Evolutionary conservation across 1,139 yeast species (phyloP).

Genomic region (Debaryomyces subglobosus): DNA sequence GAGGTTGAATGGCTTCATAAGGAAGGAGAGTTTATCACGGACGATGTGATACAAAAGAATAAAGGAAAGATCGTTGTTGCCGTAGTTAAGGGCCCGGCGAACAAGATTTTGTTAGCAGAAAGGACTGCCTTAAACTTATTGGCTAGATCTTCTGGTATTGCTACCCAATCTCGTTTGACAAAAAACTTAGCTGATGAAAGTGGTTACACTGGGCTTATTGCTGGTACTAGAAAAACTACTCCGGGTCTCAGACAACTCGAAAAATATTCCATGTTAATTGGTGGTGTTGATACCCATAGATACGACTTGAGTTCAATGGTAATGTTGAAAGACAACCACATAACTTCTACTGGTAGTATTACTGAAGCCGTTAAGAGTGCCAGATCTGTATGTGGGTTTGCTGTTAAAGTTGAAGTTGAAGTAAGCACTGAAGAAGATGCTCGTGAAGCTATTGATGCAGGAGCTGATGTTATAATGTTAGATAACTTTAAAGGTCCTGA

Average conservation of each 20-base stretch:
- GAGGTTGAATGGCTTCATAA: conserved; percentile 68
- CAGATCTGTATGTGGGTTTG: conserved; percentile 81
- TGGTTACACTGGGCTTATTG: conserved; percentile 85
- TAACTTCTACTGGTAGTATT: conserved; percentile 90
- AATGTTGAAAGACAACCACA: conserved; percentile 93
- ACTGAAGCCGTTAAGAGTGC: conserved; percentile 81
- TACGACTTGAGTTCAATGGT: conserved; percentile 93
- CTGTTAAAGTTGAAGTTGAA: conserved; percentile 91
- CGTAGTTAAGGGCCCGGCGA: conserved; percentile 76
- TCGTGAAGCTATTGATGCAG: conserved; percentile 87
- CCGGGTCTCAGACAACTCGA: conserved; percentile 90
- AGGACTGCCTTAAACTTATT: conserved; percentile 82
- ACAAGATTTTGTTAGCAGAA: conserved; percentile 78
- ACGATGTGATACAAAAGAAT: conserved; percentile 42
- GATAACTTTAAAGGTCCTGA: conserved; percentile 81
- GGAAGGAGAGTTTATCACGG: conserved; percentile 64
- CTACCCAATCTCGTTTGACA: conserved; percentile 71
- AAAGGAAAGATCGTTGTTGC: conserved; percentile 75
- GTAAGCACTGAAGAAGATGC: conserved; percentile 85
- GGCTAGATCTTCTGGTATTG: conserved; percentile 86
- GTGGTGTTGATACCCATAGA: conserved; percentile 92
- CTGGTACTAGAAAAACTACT: conserved; percentile 98
- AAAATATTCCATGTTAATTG: conserved; percentile 92
- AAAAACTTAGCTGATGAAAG: conserved; percentile 62
- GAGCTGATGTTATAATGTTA: conserved; percentile 95